Percentiles rank a stretch among this genome's conserved stretches.
These are phyloP conservation scores for Fraxinus xanthoxyloides DNA, from an alignment of 305 asterid species.

Conservation along the genomic window DNA sequence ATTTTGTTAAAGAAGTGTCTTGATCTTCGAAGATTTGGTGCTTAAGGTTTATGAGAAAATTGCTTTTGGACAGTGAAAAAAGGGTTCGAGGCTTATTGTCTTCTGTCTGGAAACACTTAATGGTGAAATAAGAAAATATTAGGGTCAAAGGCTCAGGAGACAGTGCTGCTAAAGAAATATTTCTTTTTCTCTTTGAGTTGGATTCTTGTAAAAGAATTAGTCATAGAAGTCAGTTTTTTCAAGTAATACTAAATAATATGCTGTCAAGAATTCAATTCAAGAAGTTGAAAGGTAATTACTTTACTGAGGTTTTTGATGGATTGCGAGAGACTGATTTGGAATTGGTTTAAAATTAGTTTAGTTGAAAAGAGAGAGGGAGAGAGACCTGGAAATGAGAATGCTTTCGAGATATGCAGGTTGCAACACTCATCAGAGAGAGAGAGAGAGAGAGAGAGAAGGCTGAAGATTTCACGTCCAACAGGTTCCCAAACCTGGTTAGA, in stretches of 20 bases:
- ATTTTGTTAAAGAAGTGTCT: neutral
- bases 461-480: neutral
- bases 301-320: neutral
- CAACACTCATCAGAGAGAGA: neutral
- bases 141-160: neutral
- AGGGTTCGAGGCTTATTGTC: neutral
- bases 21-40: neutral
- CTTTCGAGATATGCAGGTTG: neutral
- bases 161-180: neutral
- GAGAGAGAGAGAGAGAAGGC: neutral
- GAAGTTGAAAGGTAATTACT: constrained; percentile 15
- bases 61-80: neutral
- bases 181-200: constrained; percentile 20
- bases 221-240: neutral
- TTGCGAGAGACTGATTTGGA: neutral
- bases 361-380: neutral
- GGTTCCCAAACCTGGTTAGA: neutral
- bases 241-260: neutral
- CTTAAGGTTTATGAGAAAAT: neutral
- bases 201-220: neutral
- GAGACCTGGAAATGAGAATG: neutral
- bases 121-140: neutral
- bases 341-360: neutral
- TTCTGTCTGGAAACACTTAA: neutral
- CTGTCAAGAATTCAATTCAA: neutral